phyloP scores from a whole-genome alignment of 2,329 filamentous ascomycete species.

The Pestalotiopsis sp. region DNA sequence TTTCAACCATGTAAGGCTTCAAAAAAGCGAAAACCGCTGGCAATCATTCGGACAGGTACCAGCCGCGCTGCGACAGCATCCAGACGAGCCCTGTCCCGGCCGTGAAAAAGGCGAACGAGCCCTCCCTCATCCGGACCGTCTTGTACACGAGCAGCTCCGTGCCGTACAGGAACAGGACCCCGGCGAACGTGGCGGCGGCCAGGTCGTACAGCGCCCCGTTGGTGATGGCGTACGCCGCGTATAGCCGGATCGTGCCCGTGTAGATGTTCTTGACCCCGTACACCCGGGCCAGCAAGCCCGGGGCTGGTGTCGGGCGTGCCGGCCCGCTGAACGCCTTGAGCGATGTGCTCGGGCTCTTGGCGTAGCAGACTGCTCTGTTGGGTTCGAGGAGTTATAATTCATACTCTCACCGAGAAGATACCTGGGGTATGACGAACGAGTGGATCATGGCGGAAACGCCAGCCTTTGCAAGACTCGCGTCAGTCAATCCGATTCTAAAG shows the following conservation, averaged over 20 bases:
- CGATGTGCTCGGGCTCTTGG: slow-evolving; percentile 16
- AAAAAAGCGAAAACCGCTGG: too few species aligned
- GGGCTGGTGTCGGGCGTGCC: slow-evolving; percentile 21
- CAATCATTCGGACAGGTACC: slow-evolving; percentile 17
- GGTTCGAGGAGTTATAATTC: background rate
- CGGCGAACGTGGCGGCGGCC: slow-evolving; percentile 30
- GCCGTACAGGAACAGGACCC: slow-evolving; percentile 30
- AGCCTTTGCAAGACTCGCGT: background rate
- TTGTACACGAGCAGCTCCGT: slow-evolving; percentile 28
- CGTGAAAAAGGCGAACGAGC: slow-evolving; percentile 21
- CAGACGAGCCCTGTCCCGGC: slow-evolving; percentile 21
- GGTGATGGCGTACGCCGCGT: slow-evolving; percentile 35
- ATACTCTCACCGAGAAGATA: too few species aligned
- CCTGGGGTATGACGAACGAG: too few species aligned
- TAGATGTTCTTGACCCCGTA: slow-evolving; percentile 39
- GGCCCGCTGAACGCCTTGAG: slow-evolving; percentile 31
- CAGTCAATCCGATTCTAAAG: background rate
- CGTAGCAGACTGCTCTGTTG: slow-evolving; percentile 27
- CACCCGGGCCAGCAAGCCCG: slow-evolving; percentile 31
- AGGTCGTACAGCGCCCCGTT: slow-evolving; percentile 34
- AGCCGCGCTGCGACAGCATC: slow-evolving; percentile 26
- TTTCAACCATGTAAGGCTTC: background rate
- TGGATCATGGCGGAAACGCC: slow-evolving; percentile 6
- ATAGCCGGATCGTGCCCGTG: slow-evolving; percentile 33
- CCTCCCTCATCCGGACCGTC: slow-evolving; percentile 25